These are phyloP conservation scores for Tieghemostelium lacteum DNA, from an alignment of 78 protist species.

Conservation along the genomic window DNA sequence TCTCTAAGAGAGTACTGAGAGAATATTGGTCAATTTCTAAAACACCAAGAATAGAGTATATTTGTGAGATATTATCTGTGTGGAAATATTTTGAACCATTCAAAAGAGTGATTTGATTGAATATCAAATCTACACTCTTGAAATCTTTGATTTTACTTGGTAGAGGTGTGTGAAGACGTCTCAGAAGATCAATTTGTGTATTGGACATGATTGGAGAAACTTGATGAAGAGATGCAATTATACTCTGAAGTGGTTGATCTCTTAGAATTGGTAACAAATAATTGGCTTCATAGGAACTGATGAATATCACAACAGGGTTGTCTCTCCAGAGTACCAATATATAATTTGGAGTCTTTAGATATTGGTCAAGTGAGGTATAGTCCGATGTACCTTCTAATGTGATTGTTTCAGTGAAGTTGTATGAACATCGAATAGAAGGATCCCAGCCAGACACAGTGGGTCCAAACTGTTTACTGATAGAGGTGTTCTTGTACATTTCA, in stretches of 20 bases:
- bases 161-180: background rate
- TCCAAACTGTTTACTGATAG: background rate
- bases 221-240: background rate
- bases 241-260: no score
- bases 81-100: conserved; percentile 7
- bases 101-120: background rate
- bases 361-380: background rate
- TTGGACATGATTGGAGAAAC: background rate
- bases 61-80: background rate
- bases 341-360: background rate
- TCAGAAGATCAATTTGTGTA: background rate
- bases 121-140: background rate
- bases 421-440: background rate
- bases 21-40: background rate
- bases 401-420: background rate
- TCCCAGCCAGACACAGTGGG: background rate
- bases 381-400: background rate
- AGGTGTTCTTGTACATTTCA: background rate
- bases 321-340: background rate
- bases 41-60: background rate
- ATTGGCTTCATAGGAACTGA: background rate
- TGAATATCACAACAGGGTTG: background rate
- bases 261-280: background rate
- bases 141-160: background rate
- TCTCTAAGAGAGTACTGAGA: background rate